Evolutionary conservation across 1,284 basidiomycete species (phyloP).

Genomic region (Trichosporon ovoides): DNA sequence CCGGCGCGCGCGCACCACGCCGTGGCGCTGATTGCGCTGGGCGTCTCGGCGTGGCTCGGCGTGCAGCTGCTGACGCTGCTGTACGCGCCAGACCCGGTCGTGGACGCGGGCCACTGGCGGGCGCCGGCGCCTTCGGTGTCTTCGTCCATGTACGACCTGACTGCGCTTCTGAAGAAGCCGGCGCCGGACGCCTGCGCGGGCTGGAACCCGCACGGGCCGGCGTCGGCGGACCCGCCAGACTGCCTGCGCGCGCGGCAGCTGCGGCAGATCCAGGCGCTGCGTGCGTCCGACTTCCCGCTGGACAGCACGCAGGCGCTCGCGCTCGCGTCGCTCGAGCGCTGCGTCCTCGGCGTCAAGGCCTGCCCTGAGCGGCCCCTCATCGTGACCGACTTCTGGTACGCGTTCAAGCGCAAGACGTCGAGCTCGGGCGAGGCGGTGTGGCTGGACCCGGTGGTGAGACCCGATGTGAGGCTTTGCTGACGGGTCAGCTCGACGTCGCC

Average conservation of each 20-base stretch:
- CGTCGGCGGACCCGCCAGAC: slow-evolving; percentile 25
- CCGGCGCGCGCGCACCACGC: not conserved
- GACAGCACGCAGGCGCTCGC: slow-evolving; percentile 7
- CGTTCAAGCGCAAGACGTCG: slow-evolving; percentile 14
- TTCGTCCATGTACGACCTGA: not conserved
- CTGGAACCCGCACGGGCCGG: slow-evolving; percentile 24
- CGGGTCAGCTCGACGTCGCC: not conserved
- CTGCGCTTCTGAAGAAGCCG: not conserved
- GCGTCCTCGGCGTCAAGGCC: slow-evolving; percentile 25
- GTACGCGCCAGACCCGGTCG: not conserved
- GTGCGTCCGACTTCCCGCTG: slow-evolving; percentile 2
- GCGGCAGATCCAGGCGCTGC: slow-evolving; percentile 31
- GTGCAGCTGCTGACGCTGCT: not conserved
- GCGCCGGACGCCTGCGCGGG: slow-evolving; percentile 6
- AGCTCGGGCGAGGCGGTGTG: slow-evolving; percentile 37
- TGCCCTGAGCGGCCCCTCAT: slow-evolving; percentile 37
- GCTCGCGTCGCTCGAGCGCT: slow-evolving; percentile 24
- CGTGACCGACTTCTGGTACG: slow-evolving; percentile 36
- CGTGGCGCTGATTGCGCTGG: not conserved
- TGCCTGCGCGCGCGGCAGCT: slow-evolving; percentile 37
- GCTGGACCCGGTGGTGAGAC: slow-evolving; percentile 27
- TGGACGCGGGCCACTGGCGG: not conserved
- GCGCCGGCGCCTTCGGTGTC: too few relatives aligned
- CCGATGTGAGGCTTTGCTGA: not conserved
- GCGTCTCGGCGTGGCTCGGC: not conserved